These are phyloP conservation scores for Coelastrella sp. DNA, from an alignment of 139 green algal genomes.

Conservation along the genomic window DNA sequence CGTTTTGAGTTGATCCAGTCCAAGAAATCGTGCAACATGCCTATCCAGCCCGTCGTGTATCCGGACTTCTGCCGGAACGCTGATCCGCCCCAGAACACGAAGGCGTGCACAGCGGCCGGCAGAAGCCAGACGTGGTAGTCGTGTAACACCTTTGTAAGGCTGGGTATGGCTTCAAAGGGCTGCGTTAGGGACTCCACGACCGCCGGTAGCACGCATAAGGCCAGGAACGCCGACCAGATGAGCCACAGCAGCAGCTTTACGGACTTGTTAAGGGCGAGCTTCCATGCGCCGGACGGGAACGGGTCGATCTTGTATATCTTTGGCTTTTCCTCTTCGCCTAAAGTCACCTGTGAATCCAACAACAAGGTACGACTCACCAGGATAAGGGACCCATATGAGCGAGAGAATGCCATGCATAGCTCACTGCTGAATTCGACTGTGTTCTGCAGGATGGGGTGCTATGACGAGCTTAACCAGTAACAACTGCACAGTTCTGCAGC, in stretches of 20 bases:
- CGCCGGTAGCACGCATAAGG: background rate
- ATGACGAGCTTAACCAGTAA: too few species aligned
- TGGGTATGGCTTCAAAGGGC: background rate
- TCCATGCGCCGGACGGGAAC: background rate
- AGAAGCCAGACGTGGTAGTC: background rate
- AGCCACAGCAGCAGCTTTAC: background rate
- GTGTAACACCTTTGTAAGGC: background rate
- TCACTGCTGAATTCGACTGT: too few species aligned
- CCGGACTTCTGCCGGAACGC: background rate
- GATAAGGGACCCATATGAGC: too few species aligned
- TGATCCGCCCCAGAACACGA: constrained; percentile 8
- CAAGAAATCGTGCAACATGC: background rate
- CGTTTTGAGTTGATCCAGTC: background rate
- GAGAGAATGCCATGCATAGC: too few species aligned
- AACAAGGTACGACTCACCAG: too few species aligned
- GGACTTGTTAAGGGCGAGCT: background rate
- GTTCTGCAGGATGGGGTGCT: too few species aligned
- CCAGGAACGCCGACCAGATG: background rate
- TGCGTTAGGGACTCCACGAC: background rate
- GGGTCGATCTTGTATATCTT: background rate
- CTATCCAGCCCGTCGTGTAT: constrained; percentile 15
- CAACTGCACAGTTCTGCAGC: too few species aligned
- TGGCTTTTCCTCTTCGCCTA: background rate
- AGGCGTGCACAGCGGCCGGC: background rate
- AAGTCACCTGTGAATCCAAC: background rate